Base-by-base conservation (phyloP, 1,284 basidiomycete species). In the Apiotrichum porosum region DNA sequence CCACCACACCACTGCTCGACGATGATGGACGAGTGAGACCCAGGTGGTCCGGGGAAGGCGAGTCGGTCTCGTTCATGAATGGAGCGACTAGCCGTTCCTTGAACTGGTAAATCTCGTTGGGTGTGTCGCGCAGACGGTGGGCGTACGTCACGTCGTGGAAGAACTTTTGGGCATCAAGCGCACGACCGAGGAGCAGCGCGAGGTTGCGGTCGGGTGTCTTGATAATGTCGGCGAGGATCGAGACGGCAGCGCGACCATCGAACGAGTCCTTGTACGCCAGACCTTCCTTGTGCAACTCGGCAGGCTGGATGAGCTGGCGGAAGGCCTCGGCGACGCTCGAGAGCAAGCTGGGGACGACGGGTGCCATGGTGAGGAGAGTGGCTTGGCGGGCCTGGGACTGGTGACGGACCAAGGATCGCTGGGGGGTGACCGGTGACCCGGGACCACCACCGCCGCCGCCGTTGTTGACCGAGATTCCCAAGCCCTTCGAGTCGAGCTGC, bases 111-210 rank as follows among this genome's bases (percentile, higher is more conserved):
- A 99, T 76, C 73, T 98, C 95, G 54, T 81, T 79, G 3, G 84
- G 77, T 60, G 84, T 90, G 73, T 98, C 95, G 42, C 95, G 80
- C 54, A 99, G 71, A 13, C 94, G 84, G 71, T 98, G 95, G 66
- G 97, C 93, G 69, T 98, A 99, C 8, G 94, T 97, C 57, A 98
- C 95, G 65, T 97, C 95, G 71, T 99, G 95, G 71, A 98, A 98
- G 76, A 94, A 97, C 76, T 97, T 98, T 75, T 98, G 95, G 13
- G 92, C 88, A 67, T 98, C 95, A 47, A 99, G 78, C 6, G 94
- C 92, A 40, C 95, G 82, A 13, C 95, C 95, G 10, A 98, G 80
- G 3, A 99, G 78, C 37, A 98, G 75, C 4, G 95, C 95, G 19
- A 99, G 80, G 71, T 97, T 97, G 17, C 95, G 82, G 73, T 99